phyloP scores from a whole-genome alignment of 805 yeast genomes.

The Candida pseudofarinosa region DNA sequence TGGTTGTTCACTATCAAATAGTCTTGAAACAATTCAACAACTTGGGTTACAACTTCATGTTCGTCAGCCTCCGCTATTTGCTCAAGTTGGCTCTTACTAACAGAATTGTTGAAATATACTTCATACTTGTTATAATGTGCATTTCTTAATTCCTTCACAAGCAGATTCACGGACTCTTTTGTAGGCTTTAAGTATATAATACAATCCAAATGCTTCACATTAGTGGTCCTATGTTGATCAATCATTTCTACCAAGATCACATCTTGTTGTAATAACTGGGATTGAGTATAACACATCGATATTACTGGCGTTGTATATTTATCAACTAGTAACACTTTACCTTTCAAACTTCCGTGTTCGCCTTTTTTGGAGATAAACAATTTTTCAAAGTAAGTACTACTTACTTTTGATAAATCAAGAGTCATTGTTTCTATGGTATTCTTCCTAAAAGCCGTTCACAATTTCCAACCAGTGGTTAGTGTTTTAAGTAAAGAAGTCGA shows the following conservation, averaged over 20 bases:
- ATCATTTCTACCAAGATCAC: constrained; percentile 72
- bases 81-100: constrained; percentile 76
- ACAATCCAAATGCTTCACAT: constrained; percentile 66
- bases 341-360: constrained; percentile 27
- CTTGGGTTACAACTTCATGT: constrained; percentile 68
- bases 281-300: constrained; percentile 87
- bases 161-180: constrained; percentile 53
- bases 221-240: constrained; percentile 61
- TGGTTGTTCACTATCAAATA: constrained; percentile 70
- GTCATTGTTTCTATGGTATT: constrained; percentile 14
- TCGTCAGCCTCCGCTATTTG: constrained; percentile 88
- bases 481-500: no score
- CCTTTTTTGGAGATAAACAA: constrained; percentile 18
- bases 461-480: no score
- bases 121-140: constrained; percentile 83
- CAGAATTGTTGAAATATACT: constrained; percentile 70
- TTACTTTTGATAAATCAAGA: constrained; percentile 24
- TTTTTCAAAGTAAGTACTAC: constrained; percentile 27
- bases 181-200: constrained; percentile 75
- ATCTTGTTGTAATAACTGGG: constrained; percentile 74
- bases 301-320: constrained; percentile 74
- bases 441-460: no score
- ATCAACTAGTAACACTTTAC: constrained; percentile 78
- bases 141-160: constrained; percentile 62
- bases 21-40: constrained; percentile 84